Conservation (phyloP, 2,329 filamentous ascomycete species). For the Aspergillus felis region DNA sequence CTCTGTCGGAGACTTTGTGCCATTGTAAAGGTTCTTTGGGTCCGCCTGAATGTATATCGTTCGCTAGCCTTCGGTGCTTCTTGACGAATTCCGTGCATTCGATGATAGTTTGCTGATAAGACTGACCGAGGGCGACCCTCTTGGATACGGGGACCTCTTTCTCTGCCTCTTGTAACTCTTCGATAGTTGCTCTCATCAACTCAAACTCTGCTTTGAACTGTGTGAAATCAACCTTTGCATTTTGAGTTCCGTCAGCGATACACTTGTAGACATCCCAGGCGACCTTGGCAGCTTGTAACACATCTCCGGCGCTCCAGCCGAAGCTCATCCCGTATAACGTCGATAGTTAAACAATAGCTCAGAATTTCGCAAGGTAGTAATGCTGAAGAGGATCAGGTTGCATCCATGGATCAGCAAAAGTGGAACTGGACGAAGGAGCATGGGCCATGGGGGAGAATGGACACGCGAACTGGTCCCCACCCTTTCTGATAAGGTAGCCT, state of each 20-base stretch:
- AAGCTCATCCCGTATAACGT: not conserved
- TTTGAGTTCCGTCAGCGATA: constrained; percentile 1
- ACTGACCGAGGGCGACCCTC: constrained; percentile 3
- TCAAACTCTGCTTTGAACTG: constrained; percentile 6
- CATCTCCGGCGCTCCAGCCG: not conserved
- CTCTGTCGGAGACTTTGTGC: not conserved
- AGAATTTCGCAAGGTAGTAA: not conserved
- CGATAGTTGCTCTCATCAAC: not conserved
- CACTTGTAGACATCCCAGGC: constrained; percentile 11
- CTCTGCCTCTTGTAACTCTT: not conserved
- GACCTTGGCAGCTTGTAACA: not conserved
- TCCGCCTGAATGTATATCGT: not conserved
- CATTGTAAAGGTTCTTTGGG: not conserved
- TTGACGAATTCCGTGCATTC: constrained; percentile 6
- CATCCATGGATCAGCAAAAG: not conserved
- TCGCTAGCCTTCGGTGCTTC: constrained; percentile 1
- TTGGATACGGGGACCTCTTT: not conserved
- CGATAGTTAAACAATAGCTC: not conserved
- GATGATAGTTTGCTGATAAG: constrained; percentile 3
- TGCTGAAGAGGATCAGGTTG: not conserved
- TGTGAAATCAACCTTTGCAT: constrained; percentile 6
- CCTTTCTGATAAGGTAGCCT: not conserved
- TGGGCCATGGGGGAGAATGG: not conserved
- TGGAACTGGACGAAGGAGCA: not conserved
- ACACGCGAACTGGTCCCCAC: not conserved